Base-by-base conservation (phyloP, 2,329 filamentous ascomycete species). In the Xylaria digitata region DNA sequence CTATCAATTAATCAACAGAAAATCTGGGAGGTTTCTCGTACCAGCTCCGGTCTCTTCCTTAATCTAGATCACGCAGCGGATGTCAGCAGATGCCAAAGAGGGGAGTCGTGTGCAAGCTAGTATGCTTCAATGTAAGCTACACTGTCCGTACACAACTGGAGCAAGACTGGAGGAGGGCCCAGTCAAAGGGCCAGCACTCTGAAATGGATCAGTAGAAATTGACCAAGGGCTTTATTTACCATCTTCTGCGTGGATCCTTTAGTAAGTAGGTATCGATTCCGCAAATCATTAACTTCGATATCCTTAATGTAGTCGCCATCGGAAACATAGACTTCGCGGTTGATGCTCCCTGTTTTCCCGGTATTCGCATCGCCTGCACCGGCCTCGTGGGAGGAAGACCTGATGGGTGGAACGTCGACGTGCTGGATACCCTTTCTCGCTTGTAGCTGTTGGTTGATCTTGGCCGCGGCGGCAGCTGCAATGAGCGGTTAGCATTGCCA, bases 21-120 rank as follows among this genome's bases (percentile, higher is more conserved):
- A 76, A 79, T 80, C 81, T 79, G 80, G 81, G 80, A 83, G 82
- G 82, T 84, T 80, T 83, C 85, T 89, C 94, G 90, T 99, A 99
- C 96, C 96, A 87, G 96, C 95, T 87, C 96, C 96, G 90, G 95
- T 98, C 78, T 97, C 93, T 85, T 97, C 95, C 91, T 97, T 97
- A 78, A 99, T 99, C 96, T 99, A 94, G 77, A 92, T 92, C 90
- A 96, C 88, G 89, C 86, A 90, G 83, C 83, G 83, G 86, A 90
- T 89, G 94, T 97, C 89, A 98, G 94, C 93, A 96, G 89, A 89
- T 93, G 92, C 88, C 90, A 92, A 89, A 89, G 89, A 90, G 88
- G 86, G 84, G 80, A 80, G 77, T 80, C 80, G 80, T 82, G 82
- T 82, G 80, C 79, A 82, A 87, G 88, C 89, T 91, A 87, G 86